Evolutionary conservation across 2,329 filamentous ascomycete genomes (phyloP), one percentile per base, ranked within the genome.

Genomic region (Biscogniauxia marginata): DNA sequence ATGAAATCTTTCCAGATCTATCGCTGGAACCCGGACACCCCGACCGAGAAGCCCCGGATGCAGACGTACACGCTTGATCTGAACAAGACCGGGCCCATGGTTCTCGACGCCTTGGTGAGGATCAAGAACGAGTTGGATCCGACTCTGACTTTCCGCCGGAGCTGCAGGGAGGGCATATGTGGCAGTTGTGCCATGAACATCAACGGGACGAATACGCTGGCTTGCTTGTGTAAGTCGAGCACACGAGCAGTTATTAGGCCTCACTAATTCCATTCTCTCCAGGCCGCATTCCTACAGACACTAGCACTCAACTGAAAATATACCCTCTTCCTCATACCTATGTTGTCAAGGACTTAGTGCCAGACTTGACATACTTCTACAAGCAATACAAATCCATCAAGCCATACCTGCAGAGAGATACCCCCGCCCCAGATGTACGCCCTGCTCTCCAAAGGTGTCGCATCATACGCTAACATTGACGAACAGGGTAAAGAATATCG

Each of bases 321-420:
- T 99, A 99, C 81, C 95, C 95, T 59, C 84, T 99, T 66, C 95
- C 95, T 69, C 95, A 99, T 80, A 97, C 93, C 76, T 99, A 97
- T 78, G 91, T 99, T 67, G 93, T 99, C 79, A 99, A 98, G 86
- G 95, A 99, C 75, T 86, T 99, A 61, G 95, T 99, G 30, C 93
- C 95, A 57, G 95, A 99, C 74, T 81, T 99, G 80, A 99, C 95
- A 61, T 90, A 95, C 72, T 98, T 99, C 81, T 99, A 99, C 86
- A 98, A 98, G 85, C 95, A 99, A 83, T 99, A 99, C 86, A 96
- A 97, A 80, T 97, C 93, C 16, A 97, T 99, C 79, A 96, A 98
- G 87, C 95, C 95, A 46, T 99, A 96, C 76, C 87, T 99, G 53
- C 95, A 98, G 81, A 86, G 92, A 71, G 88, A 93, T 63, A 95